A percentile compares a stretch with the other conserved stretches of the same genome.
Conservation (phyloP, 805 yeast genomes). For the Candida sphagnicola region DNA sequence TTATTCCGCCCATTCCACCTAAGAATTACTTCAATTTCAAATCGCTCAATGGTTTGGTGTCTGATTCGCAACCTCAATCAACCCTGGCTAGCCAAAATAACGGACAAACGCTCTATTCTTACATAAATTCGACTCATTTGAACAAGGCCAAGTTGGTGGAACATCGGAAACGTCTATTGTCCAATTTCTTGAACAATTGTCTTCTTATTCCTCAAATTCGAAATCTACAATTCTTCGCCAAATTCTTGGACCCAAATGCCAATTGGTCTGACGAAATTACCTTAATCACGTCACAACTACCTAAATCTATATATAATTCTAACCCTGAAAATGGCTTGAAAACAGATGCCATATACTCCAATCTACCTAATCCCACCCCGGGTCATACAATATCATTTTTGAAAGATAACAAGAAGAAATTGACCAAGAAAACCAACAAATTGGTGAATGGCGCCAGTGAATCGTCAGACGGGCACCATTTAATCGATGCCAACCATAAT, state of each 20-base stretch:
- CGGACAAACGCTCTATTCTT: slow-evolving; percentile 19
- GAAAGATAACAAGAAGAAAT: slow-evolving; percentile 24
- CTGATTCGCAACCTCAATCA: slow-evolving; percentile 5
- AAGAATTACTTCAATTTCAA: slow-evolving; percentile 37
- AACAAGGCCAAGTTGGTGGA: slow-evolving; percentile 35
- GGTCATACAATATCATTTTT: slow-evolving; percentile 28
- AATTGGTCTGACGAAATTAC: slow-evolving; percentile 70
- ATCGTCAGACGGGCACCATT: slow-evolving; percentile 1
- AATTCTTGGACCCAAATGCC: slow-evolving; percentile 82
- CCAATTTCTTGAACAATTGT: slow-evolving; percentile 78
- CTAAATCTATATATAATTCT: slow-evolving; percentile 37
- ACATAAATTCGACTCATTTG: slow-evolving; percentile 39
- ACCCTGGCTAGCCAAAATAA: background rate
- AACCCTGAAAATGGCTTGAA: slow-evolving; percentile 43
- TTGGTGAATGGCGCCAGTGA: slow-evolving; percentile 8
- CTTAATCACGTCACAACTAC: slow-evolving; percentile 34
- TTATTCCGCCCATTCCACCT: slow-evolving; percentile 90
- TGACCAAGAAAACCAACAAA: slow-evolving; percentile 20
- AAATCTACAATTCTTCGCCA: slow-evolving; percentile 58
- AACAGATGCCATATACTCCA: slow-evolving; percentile 29
- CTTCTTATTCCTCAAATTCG: slow-evolving; percentile 51
- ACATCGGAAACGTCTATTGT: slow-evolving; percentile 66
- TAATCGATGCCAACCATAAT: slow-evolving; percentile 1
- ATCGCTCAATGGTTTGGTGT: slow-evolving; percentile 30
- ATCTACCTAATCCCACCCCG: slow-evolving; percentile 32